A percentile compares a stretch with the other conserved stretches of the same genome.
phyloP scores from a whole-genome alignment of 257 asterid genomes.

The Solanum habrochaites region DNA sequence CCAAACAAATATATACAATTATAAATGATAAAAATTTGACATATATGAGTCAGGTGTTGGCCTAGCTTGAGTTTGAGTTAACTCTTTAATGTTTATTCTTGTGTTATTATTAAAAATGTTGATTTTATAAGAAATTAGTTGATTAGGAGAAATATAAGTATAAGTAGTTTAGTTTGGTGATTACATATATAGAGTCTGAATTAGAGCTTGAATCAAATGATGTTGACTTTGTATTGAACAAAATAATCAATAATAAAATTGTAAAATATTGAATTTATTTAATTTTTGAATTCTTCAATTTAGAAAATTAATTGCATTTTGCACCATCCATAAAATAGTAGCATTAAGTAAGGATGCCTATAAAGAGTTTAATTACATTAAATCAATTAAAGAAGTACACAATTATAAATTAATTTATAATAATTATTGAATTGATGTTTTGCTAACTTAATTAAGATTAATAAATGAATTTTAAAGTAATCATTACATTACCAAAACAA shows the following conservation, averaged over 20 bases:
- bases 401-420: not conserved
- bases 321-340: not conserved
- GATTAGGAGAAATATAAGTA: not conserved
- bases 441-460: not conserved
- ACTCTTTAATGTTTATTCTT: not conserved
- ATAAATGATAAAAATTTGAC: too few relatives aligned
- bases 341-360: not conserved
- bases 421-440: not conserved
- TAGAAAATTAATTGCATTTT: not conserved
- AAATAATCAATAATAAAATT: not conserved
- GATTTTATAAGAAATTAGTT: not conserved
- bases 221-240: not conserved
- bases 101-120: not conserved
- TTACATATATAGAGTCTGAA: not conserved
- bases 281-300: not conserved
- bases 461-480: not conserved
- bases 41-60: not conserved
- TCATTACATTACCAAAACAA: not conserved
- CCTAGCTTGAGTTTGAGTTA: not conserved
- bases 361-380: not conserved
- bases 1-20: too few relatives aligned
- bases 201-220: not conserved
- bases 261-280: not conserved
- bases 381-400: not conserved
- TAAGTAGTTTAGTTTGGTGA: not conserved